A percentile compares a stretch with the other conserved stretches of the same genome.
phyloP scores from a whole-genome alignment of 2,329 filamentous ascomycete genomes.

The Magnaporthiopsis rhizophila region DNA sequence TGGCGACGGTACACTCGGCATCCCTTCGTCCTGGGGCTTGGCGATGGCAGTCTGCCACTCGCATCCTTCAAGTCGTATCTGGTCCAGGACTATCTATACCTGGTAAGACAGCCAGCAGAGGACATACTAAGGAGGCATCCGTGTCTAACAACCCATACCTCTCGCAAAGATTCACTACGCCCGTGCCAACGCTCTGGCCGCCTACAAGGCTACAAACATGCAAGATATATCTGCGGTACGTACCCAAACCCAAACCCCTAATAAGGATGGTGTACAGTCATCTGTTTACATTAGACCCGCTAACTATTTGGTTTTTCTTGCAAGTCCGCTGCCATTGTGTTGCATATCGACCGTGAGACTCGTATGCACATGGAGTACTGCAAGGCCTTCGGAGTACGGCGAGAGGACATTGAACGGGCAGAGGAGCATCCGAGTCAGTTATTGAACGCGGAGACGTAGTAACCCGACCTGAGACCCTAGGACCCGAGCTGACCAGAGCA shows the following conservation, averaged over 20 bases:
- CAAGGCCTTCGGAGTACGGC: slow-evolving; percentile 67
- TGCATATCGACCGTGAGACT: slow-evolving; percentile 73
- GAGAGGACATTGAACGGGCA: slow-evolving; percentile 61
- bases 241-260: slow-evolving; percentile 4
- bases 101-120: slow-evolving; percentile 42
- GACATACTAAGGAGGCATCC: background rate
- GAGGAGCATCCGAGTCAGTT: slow-evolving; percentile 64
- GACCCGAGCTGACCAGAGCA: background rate
- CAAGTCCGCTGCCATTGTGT: slow-evolving; percentile 50
- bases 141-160: no score
- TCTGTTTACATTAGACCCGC: background rate
- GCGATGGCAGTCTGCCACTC: slow-evolving; percentile 63
- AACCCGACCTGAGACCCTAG: no score
- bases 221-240: slow-evolving; percentile 63
- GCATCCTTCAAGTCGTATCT: slow-evolving; percentile 83
- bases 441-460: background rate
- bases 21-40: slow-evolving; percentile 71
- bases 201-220: slow-evolving; percentile 74
- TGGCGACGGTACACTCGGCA: slow-evolving; percentile 78
- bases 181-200: slow-evolving; percentile 73
- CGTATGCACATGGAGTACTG: slow-evolving; percentile 78
- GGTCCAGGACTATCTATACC: slow-evolving; percentile 84
- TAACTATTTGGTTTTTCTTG: background rate
- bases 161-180: slow-evolving; percentile 67
- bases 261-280: no score